phyloP scores from a whole-genome alignment of 2,329 filamentous ascomycete genomes.

The Aspergillus aculeatus region DNA sequence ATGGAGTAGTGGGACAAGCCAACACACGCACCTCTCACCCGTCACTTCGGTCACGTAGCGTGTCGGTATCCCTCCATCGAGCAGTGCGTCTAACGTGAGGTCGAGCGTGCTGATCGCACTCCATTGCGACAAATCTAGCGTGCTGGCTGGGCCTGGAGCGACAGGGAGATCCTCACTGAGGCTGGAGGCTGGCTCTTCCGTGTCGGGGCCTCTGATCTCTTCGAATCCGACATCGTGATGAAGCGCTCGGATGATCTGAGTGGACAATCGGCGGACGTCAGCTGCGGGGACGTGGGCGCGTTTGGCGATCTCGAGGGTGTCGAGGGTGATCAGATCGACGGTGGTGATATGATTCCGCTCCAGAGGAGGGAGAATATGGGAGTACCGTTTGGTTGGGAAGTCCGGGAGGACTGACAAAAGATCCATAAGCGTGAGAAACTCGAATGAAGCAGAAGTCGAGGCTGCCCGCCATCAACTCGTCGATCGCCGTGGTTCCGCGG shows the following conservation, averaged over 20 bases:
- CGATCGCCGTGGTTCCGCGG: neutral
- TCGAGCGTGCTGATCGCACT: conserved; percentile 78
- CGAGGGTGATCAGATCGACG: conserved; percentile 80
- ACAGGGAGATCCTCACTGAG: conserved; percentile 20
- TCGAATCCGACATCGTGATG: conserved; percentile 59
- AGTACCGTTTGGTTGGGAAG: conserved; percentile 70
- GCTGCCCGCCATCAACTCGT: neutral
- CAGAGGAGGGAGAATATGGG: conserved; percentile 73
- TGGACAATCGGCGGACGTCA: conserved; percentile 73
- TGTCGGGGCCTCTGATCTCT: conserved; percentile 9
- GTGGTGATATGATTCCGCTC: conserved; percentile 76
- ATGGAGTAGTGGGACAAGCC: neutral
- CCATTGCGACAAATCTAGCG: conserved; percentile 44
- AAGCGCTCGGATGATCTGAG: conserved; percentile 65
- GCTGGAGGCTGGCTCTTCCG: conserved; percentile 23
- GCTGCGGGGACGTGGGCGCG: conserved; percentile 77
- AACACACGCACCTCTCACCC: conserved; percentile 68
- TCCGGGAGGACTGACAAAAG: conserved; percentile 76
- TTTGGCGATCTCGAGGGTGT: conserved; percentile 78
- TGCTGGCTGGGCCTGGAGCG: conserved; percentile 27
- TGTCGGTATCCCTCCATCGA: conserved; percentile 77
- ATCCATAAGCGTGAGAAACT: conserved; percentile 53
- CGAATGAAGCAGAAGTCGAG: neutral
- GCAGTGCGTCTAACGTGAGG: conserved; percentile 63
- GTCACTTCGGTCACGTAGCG: conserved; percentile 85